Evolutionary conservation across 495 filamentous ascomycete genomes (phyloP), one percentile per base, ranked within the genome.

Genomic region (Bacidia gigantensis): DNA sequence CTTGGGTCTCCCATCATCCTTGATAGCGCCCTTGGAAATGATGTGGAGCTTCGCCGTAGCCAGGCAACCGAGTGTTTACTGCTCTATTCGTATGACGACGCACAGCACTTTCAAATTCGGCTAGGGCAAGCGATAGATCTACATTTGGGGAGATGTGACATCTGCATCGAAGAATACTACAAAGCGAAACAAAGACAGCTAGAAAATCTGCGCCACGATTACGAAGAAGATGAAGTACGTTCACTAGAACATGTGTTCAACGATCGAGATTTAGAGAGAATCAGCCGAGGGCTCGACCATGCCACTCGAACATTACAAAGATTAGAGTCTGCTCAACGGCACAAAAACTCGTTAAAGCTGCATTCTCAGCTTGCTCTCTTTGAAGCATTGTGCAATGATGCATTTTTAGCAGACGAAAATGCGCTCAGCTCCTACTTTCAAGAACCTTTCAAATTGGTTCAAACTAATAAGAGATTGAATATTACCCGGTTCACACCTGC

Each of bases 111-210:
- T 59, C 73, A 81, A 46, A 62, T 67, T 41, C 79, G 80, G 62
- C 76, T 89, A 42, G 72, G 68, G 56, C 56, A 62, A n/a, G 70
- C 67, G 26, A 57, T 83, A 29, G 69, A 77, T 44, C 63, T 66
- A 2, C 66, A 77, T 22, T 69, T 96, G 35, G 76, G 68, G 24
- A 76, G 68, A 32, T 96, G 89, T 67, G 83, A 93, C 57, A 70
- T 78, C 39, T 96, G 89, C 63, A 81, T 88, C 52, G 77, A 78
- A 35, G 77, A 80, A 39, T 96, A 89, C 68, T 86, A 96, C 67
- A 82, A 77, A 44, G 76, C 76, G 18, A 81, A 82, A 60, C 72
- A 75, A 53, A 72, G 69, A 57, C 73, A 86, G 55, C 68, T 83
- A 54, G 74, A 80, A 40, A 67, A 74, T 22, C 68, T 90, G 17